Evolutionary conservation across 768 basidiomycete species (phyloP).

Genomic region (Amanita rubescens): DNA sequence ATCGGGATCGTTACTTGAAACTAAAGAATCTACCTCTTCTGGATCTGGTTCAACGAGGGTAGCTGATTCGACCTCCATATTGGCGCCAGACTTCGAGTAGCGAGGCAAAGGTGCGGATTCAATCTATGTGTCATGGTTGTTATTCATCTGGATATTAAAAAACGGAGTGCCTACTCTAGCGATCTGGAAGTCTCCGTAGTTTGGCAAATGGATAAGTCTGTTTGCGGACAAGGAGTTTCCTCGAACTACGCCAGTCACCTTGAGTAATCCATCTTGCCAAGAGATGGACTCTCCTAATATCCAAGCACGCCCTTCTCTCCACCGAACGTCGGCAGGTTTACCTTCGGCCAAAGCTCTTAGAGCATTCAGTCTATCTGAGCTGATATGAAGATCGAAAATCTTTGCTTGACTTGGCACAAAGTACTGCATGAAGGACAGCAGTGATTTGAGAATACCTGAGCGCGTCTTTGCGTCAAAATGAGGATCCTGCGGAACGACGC

Average conservation of each 20-base stretch:
- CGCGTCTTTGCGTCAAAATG: constrained; percentile 55
- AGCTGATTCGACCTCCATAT: constrained; percentile 65
- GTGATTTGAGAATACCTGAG: constrained; percentile 69
- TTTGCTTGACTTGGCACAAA: constrained; percentile 81
- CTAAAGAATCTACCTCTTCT: constrained; percentile 73
- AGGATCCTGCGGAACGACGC: constrained; percentile 55
- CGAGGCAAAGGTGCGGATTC: constrained; percentile 50
- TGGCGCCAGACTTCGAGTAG: constrained; percentile 23
- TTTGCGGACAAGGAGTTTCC: constrained; percentile 74
- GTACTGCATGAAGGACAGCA: constrained; percentile 91
- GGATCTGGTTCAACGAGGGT: constrained; percentile 58
- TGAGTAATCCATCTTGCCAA: constrained; percentile 56
- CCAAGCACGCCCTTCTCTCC: constrained; percentile 78
- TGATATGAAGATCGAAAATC: constrained; percentile 62
- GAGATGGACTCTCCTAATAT: constrained; percentile 58
- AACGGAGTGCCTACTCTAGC: constrained; percentile 46
- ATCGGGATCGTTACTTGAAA: constrained; percentile 84
- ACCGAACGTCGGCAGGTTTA: constrained; percentile 68
- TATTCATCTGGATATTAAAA: not conserved
- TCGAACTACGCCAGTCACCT: constrained; percentile 80
- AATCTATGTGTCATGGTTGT: constrained; percentile 41
- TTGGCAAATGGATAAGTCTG: constrained; percentile 80
- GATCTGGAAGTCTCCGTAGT: constrained; percentile 83
- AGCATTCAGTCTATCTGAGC: constrained; percentile 64
- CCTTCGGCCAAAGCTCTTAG: constrained; percentile 80